phyloP scores from a whole-genome alignment of 1,284 basidiomycete genomes.

The Puccinia polysora region DNA sequence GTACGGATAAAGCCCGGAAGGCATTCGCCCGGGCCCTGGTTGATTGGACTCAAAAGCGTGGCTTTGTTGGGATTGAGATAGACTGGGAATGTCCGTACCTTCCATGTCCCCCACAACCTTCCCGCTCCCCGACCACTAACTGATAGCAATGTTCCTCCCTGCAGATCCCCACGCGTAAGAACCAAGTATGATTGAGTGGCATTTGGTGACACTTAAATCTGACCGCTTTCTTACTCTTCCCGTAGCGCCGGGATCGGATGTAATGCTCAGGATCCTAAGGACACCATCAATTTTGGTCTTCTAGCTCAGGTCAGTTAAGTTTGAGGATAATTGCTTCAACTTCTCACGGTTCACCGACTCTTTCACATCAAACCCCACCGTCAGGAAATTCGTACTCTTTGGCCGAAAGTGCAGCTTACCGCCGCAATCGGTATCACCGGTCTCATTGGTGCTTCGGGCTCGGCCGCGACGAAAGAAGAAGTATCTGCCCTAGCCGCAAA shows the following conservation, averaged over 20 bases:
- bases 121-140: too few species aligned
- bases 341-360: not conserved
- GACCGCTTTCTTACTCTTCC: not conserved
- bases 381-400: constrained; percentile 33
- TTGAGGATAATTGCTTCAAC: not conserved
- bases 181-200: not conserved
- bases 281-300: constrained; percentile 37
- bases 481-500: not conserved
- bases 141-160: too few species aligned
- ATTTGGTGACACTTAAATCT: too few species aligned
- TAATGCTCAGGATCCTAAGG: constrained; percentile 14
- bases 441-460: constrained; percentile 11
- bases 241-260: constrained; percentile 33
- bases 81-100: constrained; percentile 35
- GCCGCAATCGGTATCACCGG: constrained; percentile 16
- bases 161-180: too few species aligned
- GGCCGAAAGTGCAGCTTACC: constrained; percentile 21
- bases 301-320: constrained; percentile 4
- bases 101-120: not conserved
- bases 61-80: constrained; percentile 34
- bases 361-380: not conserved
- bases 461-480: constrained; percentile 1
- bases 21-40: constrained; percentile 23
- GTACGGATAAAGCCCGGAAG: constrained; percentile 8
- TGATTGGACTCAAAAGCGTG: constrained; percentile 8